Conservation (phyloP, 768 basidiomycete species). For the Asterophora lycoperdoides region DNA sequence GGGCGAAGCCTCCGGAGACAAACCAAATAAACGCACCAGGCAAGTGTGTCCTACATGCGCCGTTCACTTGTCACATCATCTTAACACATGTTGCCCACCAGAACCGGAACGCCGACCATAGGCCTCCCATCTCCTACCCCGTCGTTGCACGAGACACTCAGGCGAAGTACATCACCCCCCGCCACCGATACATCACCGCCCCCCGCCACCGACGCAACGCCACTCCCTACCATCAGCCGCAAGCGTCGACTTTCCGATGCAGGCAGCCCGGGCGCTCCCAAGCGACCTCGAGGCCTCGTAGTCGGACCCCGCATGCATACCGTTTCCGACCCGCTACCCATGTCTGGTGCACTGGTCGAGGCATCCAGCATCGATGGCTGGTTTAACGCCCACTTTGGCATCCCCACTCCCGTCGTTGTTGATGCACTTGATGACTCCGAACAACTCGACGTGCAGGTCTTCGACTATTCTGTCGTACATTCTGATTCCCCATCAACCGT, state of each 20-base stretch:
- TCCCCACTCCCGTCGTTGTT: slow-evolving; percentile 22
- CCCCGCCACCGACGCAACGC: not conserved
- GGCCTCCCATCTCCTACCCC: slow-evolving; percentile 11
- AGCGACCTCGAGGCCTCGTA: slow-evolving; percentile 21
- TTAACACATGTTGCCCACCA: not conserved
- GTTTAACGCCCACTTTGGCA: slow-evolving; percentile 28
- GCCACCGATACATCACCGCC: slow-evolving; percentile 1
- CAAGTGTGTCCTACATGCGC: not conserved
- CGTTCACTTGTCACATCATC: not conserved
- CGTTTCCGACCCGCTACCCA: slow-evolving; percentile 29
- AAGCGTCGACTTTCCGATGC: slow-evolving; percentile 37
- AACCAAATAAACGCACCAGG: slow-evolving; percentile 16
- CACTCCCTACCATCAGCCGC: slow-evolving; percentile 16
- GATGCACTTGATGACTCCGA: slow-evolving; percentile 19
- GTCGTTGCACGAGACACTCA: slow-evolving; percentile 5
- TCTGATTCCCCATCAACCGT: not conserved
- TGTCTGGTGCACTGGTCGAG: slow-evolving; percentile 2
- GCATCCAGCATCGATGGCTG: slow-evolving; percentile 29
- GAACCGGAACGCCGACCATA: not conserved
- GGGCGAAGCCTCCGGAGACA: not conserved
- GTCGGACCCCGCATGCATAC: slow-evolving; percentile 19
- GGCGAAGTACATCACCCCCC: not conserved
- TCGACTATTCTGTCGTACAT: slow-evolving; percentile 1
- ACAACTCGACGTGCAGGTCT: slow-evolving; percentile 6
- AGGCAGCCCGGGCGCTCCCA: slow-evolving; percentile 15